phyloP scores from a whole-genome alignment of 2,329 filamentous ascomycete genomes.

The Hymenoscyphus fructigenus region DNA sequence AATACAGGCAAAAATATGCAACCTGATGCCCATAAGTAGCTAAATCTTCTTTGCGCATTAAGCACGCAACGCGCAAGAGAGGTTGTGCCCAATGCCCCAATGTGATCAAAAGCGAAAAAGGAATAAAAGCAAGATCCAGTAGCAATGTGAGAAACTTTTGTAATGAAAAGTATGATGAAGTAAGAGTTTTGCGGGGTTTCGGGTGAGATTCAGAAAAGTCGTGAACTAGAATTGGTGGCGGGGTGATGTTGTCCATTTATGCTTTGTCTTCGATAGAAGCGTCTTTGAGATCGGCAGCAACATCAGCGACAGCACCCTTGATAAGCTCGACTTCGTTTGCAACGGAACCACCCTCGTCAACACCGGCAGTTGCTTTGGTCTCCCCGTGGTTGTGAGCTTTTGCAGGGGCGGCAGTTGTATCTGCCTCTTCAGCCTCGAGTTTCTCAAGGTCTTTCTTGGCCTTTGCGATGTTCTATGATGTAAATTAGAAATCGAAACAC shows the following conservation, averaged over 20 bases:
- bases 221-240: neutral
- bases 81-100: neutral
- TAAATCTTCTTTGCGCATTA: neutral
- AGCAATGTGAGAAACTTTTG: constrained; percentile 6
- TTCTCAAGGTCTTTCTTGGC: constrained; percentile 93
- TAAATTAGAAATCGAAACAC: constrained; percentile 21
- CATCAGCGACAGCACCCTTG: constrained; percentile 58
- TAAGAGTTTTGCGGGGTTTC: neutral
- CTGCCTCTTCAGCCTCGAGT: constrained; percentile 68
- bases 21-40: constrained; percentile 13
- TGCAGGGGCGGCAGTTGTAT: constrained; percentile 43
- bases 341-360: constrained; percentile 32
- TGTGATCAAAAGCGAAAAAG: neutral
- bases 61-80: neutral
- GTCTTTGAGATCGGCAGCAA: constrained; percentile 58
- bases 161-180: constrained; percentile 3
- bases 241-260: constrained; percentile 17
- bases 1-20: constrained; percentile 25
- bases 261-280: constrained; percentile 57
- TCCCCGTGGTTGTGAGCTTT: constrained; percentile 54
- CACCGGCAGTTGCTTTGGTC: constrained; percentile 40
- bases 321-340: constrained; percentile 31
- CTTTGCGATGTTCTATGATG: constrained; percentile 85
- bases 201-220: neutral
- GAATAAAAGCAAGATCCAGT: constrained; percentile 1